Evolutionary conservation across 2,329 filamentous ascomycete species (phyloP).

Genomic region (Clarireedia hainanense): DNA sequence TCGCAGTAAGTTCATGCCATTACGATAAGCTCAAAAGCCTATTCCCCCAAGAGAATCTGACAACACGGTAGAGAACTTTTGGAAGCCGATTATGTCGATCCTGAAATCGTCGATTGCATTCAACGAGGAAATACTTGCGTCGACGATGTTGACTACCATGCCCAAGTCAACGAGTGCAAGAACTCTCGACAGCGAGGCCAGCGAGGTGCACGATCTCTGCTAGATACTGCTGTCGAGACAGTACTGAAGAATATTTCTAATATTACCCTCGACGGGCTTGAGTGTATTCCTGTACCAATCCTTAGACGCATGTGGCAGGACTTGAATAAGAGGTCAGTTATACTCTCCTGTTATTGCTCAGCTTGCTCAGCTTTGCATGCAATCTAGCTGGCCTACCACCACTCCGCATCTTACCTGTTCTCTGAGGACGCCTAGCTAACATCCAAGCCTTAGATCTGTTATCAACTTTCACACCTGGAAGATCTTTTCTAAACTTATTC

Average conservation of each 20-base stretch:
- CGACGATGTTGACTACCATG: neutral
- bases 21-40: neutral
- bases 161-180: neutral
- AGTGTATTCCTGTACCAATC: neutral
- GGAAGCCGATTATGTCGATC: neutral
- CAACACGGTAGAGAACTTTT: neutral
- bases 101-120: neutral
- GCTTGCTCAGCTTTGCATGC: too few relatives aligned
- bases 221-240: neutral
- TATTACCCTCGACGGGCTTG: neutral
- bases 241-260: neutral
- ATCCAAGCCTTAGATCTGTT: slow-evolving; percentile 13
- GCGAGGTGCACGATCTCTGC: neutral
- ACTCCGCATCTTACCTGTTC: too few relatives aligned
- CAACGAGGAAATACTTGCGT: neutral
- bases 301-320: neutral
- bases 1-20: neutral
- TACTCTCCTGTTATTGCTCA: neutral
- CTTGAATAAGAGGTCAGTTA: neutral
- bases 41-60: neutral
- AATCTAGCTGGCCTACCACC: too few relatives aligned
- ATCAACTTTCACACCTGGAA: slow-evolving; percentile 25
- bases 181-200: neutral
- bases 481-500: slow-evolving; percentile 24
- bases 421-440: too few relatives aligned